Evolutionary conservation across 1,284 basidiomycete species (phyloP).

Genomic region (Tausonia pullulans): DNA sequence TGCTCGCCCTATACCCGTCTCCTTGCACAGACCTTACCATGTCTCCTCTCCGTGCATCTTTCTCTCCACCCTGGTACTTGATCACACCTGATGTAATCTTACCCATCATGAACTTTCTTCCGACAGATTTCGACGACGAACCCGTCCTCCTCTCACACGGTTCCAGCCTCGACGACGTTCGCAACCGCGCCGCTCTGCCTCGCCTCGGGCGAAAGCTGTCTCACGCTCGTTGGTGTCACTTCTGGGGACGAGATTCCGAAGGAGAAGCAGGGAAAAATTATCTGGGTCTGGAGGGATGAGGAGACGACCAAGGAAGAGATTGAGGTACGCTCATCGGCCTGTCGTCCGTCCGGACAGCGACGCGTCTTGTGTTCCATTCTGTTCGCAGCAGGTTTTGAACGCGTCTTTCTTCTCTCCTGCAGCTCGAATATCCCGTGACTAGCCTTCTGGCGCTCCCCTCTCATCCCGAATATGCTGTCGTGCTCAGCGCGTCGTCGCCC

Average conservation of each 20-base stretch:
- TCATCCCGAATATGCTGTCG: conserved; percentile 1
- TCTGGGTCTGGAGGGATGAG: conserved; percentile 13
- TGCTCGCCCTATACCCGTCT: too few species aligned
- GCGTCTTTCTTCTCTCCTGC: background rate
- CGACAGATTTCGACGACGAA: conserved; percentile 2
- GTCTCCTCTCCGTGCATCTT: background rate
- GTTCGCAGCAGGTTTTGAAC: background rate
- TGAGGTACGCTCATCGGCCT: background rate
- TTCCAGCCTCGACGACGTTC: conserved; percentile 10
- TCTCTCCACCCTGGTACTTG: too few species aligned
- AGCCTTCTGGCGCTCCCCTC: conserved; percentile 3
- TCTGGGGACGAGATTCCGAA: background rate
- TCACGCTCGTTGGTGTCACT: conserved; percentile 2
- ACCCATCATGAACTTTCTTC: background rate
- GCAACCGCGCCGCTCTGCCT: conserved; percentile 7
- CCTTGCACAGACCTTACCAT: too few species aligned
- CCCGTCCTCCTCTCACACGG: conserved; percentile 10
- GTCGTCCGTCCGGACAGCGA: background rate
- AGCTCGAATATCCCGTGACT: background rate
- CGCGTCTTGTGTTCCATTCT: background rate
- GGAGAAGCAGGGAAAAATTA: background rate
- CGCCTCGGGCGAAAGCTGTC: background rate
- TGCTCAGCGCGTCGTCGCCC: conserved; percentile 1
- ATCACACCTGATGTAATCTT: too few species aligned
- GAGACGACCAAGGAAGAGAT: conserved; percentile 3